Evolutionary conservation across 2,329 filamentous ascomycete genomes (phyloP).

Genomic region (Pyricularia pennisetigena): DNA sequence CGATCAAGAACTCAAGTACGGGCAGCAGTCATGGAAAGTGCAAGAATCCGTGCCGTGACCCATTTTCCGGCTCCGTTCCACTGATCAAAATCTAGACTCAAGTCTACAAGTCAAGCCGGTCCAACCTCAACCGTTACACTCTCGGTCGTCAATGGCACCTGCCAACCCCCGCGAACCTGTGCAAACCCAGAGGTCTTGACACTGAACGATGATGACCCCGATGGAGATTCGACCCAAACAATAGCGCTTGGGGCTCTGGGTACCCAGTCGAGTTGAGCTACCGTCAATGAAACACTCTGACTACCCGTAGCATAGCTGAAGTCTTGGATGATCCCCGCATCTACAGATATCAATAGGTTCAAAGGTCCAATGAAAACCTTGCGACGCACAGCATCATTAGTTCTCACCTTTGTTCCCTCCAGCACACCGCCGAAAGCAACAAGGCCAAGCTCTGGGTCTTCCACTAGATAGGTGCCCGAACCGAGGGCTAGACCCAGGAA

Average conservation of each 20-base stretch:
- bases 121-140: neutral
- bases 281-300: neutral
- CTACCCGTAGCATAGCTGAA: constrained; percentile 18
- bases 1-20: neutral
- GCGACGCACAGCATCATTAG: constrained; percentile 34
- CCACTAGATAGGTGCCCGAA: constrained; percentile 37
- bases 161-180: neutral
- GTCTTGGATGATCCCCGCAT: constrained; percentile 30
- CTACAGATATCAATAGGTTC: constrained; percentile 27
- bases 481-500: constrained; percentile 42
- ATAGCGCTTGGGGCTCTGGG: neutral
- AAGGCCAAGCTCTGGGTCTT: constrained; percentile 33
- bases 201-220: neutral
- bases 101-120: neutral
- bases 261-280: neutral
- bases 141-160: neutral
- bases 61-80: neutral
- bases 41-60: neutral
- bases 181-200: neutral
- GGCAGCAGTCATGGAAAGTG: neutral
- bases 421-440: constrained; percentile 38
- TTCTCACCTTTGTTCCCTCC: constrained; percentile 22
- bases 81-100: neutral
- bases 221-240: constrained; percentile 2
- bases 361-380: constrained; percentile 37